phyloP scores from a whole-genome alignment of 2,329 filamentous ascomycete genomes.

The Aureobasidium leucospermi region DNA sequence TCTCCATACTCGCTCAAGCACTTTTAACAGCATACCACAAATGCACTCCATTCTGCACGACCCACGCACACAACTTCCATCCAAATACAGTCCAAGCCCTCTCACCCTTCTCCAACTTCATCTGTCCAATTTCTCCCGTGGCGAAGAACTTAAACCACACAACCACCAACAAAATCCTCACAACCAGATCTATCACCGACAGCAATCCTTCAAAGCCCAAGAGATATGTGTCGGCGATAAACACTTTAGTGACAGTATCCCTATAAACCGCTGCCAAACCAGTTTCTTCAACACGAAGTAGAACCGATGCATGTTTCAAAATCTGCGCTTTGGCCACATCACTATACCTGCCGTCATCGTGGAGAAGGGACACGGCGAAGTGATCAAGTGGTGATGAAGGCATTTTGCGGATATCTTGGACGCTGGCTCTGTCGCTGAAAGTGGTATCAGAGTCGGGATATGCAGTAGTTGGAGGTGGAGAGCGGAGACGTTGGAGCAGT shows the following conservation, averaged over 20 bases:
- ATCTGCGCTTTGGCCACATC: background rate
- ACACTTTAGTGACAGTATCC: slow-evolving; percentile 32
- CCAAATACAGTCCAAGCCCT: background rate
- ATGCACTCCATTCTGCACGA: background rate
- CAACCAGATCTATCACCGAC: background rate
- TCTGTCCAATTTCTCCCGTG: background rate
- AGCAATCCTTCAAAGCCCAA: slow-evolving; percentile 14
- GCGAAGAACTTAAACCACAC: background rate
- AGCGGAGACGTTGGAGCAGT: slow-evolving; percentile 32
- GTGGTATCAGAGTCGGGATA: slow-evolving; percentile 26
- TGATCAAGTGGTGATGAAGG: slow-evolving; percentile 34
- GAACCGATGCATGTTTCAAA: background rate
- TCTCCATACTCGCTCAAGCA: background rate
- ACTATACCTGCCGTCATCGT: slow-evolving; percentile 16
- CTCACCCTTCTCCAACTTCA: background rate
- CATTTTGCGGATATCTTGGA: slow-evolving; percentile 32
- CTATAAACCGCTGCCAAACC: slow-evolving; percentile 25
- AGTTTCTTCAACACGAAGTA: too few species aligned
- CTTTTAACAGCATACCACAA: background rate
- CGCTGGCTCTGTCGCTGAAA: slow-evolving; percentile 3
- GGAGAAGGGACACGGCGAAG: slow-evolving; percentile 24
- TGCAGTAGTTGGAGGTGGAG: slow-evolving; percentile 31
- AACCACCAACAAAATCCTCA: background rate
- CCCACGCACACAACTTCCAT: background rate
- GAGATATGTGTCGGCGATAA: slow-evolving; percentile 33